A percentile compares a stretch with the other conserved stretches of the same genome.
These are phyloP conservation scores for Conidiobolus incongruus DNA, from an alignment of 371 early-diverging fungal species.

Conservation along the genomic window DNA sequence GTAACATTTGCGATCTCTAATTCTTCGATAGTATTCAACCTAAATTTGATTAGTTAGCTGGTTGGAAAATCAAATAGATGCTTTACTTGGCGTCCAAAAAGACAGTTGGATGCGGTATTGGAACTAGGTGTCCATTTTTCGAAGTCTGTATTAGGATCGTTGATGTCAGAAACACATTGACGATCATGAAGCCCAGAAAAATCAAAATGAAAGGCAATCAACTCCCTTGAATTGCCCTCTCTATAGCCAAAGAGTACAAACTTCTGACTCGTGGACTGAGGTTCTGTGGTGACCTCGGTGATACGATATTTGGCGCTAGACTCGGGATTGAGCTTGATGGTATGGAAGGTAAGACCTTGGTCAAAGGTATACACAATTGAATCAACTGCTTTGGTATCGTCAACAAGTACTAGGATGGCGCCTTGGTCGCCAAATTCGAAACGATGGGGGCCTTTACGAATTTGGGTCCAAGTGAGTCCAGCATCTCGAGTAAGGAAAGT, in stretches of 20 bases:
- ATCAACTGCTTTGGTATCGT: conserved; percentile 52
- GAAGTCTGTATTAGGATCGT: conserved; percentile 29
- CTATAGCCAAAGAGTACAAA: conserved; percentile 38
- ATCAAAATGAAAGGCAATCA: conserved; percentile 42
- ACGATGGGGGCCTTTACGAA: conserved; percentile 44
- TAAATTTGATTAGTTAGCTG: conserved; percentile 4
- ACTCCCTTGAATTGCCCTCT: conserved; percentile 11
- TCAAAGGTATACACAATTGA: conserved; percentile 28
- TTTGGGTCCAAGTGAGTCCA: conserved; percentile 46
- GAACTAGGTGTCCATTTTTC: conserved; percentile 48
- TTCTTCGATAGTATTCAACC: conserved; percentile 57
- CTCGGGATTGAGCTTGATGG: conserved; percentile 21
- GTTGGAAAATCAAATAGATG: neutral
- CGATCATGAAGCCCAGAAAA: conserved; percentile 38
- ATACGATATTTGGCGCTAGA: conserved; percentile 23
- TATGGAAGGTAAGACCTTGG: conserved; percentile 33
- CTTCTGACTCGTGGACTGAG: conserved; percentile 41
- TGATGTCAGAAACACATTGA: conserved; percentile 18
- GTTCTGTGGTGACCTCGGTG: conserved; percentile 39
- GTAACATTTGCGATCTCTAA: conserved; percentile 43
- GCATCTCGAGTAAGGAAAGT: conserved; percentile 71
- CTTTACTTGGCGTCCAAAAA: conserved; percentile 39
- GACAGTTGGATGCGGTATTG: conserved; percentile 20
- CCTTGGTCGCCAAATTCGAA: conserved; percentile 82
- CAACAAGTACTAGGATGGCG: conserved; percentile 37